Evolutionary conservation across 768 basidiomycete genomes (phyloP), one percentile per base, ranked within the genome.

Genomic region (Mycena indigotica): DNA sequence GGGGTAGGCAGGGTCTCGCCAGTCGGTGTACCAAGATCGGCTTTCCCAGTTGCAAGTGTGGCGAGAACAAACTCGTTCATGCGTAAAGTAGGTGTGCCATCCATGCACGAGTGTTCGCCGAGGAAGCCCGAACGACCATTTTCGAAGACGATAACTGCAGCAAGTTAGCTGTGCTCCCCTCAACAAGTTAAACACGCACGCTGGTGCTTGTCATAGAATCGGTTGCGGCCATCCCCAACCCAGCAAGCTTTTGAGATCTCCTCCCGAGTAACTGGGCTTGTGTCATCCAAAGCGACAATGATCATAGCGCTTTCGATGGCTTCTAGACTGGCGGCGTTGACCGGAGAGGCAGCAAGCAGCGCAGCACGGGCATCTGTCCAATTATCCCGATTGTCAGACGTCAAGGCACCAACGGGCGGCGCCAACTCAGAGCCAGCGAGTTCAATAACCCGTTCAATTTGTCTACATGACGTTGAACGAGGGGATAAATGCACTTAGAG

Each of bases 151-250:
- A 99, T 85, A 53, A 98, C 93, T 95, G 68, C 13, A 52, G 52
- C 24, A 53, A 52, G n/a, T 48, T 28, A 57, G 56, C 40, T 26
- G 12, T 44, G 28, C 13, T 23, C 38, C 23, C 55, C 19, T 28
- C 41, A 26, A 52, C 3, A 25, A 17, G 40, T 23, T 45, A 24
- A n/a, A 39, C 4, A 79, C 88, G 29, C 69, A 94, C 93, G 67
- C 68, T 98, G 92, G 69, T 98, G 96, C 73, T 99, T 99, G 78
- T 98, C 97, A 69, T 88, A 98, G 80, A 90, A 99, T 58, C 96
- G 78, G 71, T 96, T 97, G 50, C 86, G 78, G 23, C 93, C 95
- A 64, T 96, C 84, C 28, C 95, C 96, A 23, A 87, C 87, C 95
- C 96, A 98, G 49, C 85, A 84, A 19, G 74, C 78, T 87, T 90